phyloP scores from a whole-genome alignment of 306 rosid species.

The Canavalia ensiformis region DNA sequence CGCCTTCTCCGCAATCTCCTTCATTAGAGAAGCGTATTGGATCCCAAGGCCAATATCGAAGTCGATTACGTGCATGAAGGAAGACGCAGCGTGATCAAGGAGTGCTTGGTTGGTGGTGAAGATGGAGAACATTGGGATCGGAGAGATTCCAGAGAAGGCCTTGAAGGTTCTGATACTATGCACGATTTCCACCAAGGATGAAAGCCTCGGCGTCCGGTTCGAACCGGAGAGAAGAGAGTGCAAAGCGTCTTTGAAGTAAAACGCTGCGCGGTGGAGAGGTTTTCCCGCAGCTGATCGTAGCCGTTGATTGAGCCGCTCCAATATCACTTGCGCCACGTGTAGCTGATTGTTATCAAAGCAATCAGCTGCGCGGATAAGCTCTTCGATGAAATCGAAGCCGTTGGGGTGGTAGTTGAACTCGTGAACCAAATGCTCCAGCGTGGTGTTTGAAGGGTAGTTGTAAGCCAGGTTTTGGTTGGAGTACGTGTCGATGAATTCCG shows the following conservation, averaged over 20 bases:
- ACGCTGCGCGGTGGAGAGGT: slow-evolving; percentile 75
- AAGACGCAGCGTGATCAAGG: slow-evolving; percentile 63
- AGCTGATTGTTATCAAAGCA: slow-evolving; percentile 77
- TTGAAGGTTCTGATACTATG: slow-evolving; percentile 72
- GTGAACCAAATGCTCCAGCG: slow-evolving; percentile 37
- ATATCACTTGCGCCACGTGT: slow-evolving; percentile 67
- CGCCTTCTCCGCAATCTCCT: slow-evolving; percentile 72
- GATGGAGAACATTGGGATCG: slow-evolving; percentile 86
- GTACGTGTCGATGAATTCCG: slow-evolving; percentile 60
- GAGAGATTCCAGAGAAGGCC: slow-evolving; percentile 75
- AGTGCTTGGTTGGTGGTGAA: slow-evolving; percentile 91
- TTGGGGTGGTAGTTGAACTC: slow-evolving; percentile 35
- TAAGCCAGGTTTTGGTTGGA: slow-evolving; percentile 44
- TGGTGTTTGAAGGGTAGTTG: slow-evolving; percentile 17
- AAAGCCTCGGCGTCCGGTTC: slow-evolving; percentile 55
- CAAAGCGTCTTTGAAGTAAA: slow-evolving; percentile 83
- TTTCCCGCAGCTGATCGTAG: slow-evolving; percentile 61
- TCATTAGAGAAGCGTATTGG: slow-evolving; percentile 89
- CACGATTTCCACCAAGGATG: slow-evolving; percentile 77
- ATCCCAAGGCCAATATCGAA: slow-evolving; percentile 90
- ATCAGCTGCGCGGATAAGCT: slow-evolving; percentile 76
- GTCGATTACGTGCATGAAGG: slow-evolving; percentile 78
- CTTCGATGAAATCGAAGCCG: slow-evolving; percentile 75
- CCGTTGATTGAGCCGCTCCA: slow-evolving; percentile 81
- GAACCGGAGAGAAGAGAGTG: slow-evolving; percentile 75